A percentile compares a stretch with the other conserved stretches of the same genome.
Evolutionary conservation across 768 basidiomycete species (phyloP).

Genomic region (Phylloporus sp.): DNA sequence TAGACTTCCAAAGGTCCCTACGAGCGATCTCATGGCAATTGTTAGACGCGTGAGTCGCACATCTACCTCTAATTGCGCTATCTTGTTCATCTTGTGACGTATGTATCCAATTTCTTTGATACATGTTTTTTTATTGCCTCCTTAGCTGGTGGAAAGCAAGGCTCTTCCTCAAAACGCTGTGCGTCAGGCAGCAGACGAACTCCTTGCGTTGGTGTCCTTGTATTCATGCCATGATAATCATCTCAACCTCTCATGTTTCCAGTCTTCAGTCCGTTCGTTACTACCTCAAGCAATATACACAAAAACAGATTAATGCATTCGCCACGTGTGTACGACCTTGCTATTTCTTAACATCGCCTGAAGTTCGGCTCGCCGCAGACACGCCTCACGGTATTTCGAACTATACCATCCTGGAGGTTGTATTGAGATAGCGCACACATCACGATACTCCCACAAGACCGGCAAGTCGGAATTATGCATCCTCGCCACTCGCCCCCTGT

Average conservation of each 20-base stretch:
- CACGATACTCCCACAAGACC: slow-evolving; percentile 80
- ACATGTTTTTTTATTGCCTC: slow-evolving; percentile 13
- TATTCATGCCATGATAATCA: slow-evolving; percentile 15
- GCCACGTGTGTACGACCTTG: slow-evolving; percentile 67
- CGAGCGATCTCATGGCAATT: slow-evolving; percentile 62
- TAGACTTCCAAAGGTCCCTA: slow-evolving; percentile 71
- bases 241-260: slow-evolving; percentile 18
- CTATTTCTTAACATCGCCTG: slow-evolving; percentile 24
- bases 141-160: slow-evolving; percentile 59
- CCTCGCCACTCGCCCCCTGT: slow-evolving; percentile 69
- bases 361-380: slow-evolving; percentile 44
- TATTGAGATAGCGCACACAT: slow-evolving; percentile 87
- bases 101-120: slow-evolving; percentile 18
- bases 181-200: slow-evolving; percentile 71
- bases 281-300: slow-evolving; percentile 69
- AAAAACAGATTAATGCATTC: slow-evolving; percentile 88
- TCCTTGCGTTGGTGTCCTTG: slow-evolving; percentile 59
- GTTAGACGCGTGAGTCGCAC: slow-evolving; percentile 67
- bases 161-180: slow-evolving; percentile 53
- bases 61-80: slow-evolving; percentile 24
- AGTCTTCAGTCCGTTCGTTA: slow-evolving; percentile 75
- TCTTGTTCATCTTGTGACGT: slow-evolving; percentile 22
- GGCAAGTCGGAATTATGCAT: slow-evolving; percentile 90
- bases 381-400: slow-evolving; percentile 86
- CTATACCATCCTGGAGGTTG: slow-evolving; percentile 78